Evolutionary conservation across 176 grass and related monocot genomes (phyloP), one percentile per base, ranked within the genome.

Genomic region (Saccharum officinarum): DNA sequence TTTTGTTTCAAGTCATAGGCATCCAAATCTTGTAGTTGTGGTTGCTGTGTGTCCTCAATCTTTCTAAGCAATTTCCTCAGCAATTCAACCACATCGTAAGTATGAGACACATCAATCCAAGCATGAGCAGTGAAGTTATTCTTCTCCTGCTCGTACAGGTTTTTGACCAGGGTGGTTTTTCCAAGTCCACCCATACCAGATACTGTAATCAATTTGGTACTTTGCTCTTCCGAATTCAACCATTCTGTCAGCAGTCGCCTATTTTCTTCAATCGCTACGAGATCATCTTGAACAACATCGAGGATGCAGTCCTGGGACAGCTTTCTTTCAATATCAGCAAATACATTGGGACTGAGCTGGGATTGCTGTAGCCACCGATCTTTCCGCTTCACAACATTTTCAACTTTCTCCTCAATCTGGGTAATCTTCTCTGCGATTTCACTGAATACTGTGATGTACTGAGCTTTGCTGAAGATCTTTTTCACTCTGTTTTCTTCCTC

Each of bases 261-360:
- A 13, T 60, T 60, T 3, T 60, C 22, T 60, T 60, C 57, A 25
- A 60, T 60, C 22, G 22, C 57, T 10, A 60, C 57, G 10, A 60
- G 20, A 60, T 60, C 57, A n/a, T 23, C 57, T n/a, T 60, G 50
- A 3, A 60, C 22, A 0, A 60, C 57, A 3, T 60, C 57, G 0
- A 20, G 47, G n/a, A 82, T 0, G 2, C 15, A 12, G 1, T 7
- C 67, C 71, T 41, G 67, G 0, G 80, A 8, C 2, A 0, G 34
- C n/a, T 42, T 40, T 82, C 80, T 59, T 71, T 71, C 80, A 31
- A 82, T 18, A 3, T 71, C 49, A 13, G 67, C 8, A 22, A 49
- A 46, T 38, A 3, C 1, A 28, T 70, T 82, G 10, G 47, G 3
- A 59, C 6, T 68, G 11, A 42, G 4, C 34, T 79, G 60, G 8